Percentiles rank a stretch among this genome's conserved stretches.
phyloP scores from a whole-genome alignment of 1,284 basidiomycete genomes.

The Cystobasidiaceae sp. region DNA sequence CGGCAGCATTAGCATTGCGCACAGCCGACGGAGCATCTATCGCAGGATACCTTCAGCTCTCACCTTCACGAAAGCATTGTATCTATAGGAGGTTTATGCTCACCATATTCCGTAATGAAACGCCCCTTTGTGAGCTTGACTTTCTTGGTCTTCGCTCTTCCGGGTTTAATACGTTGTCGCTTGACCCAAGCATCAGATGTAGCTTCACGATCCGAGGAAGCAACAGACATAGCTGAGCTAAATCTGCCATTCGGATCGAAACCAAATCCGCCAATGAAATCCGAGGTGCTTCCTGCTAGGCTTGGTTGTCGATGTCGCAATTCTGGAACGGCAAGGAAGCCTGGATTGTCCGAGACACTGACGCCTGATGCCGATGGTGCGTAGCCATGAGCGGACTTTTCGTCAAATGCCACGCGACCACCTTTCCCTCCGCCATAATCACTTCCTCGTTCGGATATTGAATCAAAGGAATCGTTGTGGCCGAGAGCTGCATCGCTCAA shows the following conservation, averaged over 20 bases:
- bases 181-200: slow-evolving; percentile 39
- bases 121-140: slow-evolving; percentile 68
- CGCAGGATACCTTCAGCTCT: neutral
- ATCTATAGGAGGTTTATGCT: neutral
- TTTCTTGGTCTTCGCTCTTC: slow-evolving; percentile 57
- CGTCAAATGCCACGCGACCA: neutral
- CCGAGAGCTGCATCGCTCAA: neutral
- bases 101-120: slow-evolving; percentile 69
- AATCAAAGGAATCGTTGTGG: slow-evolving; percentile 4
- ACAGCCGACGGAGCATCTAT: slow-evolving; percentile 40
- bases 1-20: slow-evolving; percentile 54
- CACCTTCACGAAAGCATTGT: neutral
- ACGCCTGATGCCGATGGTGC: neutral
- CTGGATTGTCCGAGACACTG: neutral
- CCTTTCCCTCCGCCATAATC: neutral
- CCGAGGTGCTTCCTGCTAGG: neutral
- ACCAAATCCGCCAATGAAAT: slow-evolving; percentile 6
- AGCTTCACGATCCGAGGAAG: slow-evolving; percentile 21
- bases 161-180: slow-evolving; percentile 42
- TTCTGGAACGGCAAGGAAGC: slow-evolving; percentile 6
- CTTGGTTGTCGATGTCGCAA: slow-evolving; percentile 6
- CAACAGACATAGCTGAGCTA: slow-evolving; percentile 13
- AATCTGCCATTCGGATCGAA: slow-evolving; percentile 16
- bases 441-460: slow-evolving; percentile 3
- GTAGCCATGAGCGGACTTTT: neutral